A percentile compares a stretch with the other conserved stretches of the same genome.
Conservation (phyloP, 768 basidiomycete genomes). For the Mycena maculata region DNA sequence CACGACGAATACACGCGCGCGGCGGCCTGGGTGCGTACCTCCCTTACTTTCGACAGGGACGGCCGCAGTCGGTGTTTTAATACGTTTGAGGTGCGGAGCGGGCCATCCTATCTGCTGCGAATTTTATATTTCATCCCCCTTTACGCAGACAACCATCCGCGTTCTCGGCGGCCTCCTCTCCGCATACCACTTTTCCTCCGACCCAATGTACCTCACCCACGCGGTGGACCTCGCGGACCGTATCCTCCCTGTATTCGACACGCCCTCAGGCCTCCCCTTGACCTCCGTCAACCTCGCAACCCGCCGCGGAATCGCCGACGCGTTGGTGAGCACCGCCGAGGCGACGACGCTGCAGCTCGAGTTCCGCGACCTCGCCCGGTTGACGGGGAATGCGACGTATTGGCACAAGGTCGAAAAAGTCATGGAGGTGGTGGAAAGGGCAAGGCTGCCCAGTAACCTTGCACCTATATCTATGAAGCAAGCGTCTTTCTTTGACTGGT, state of each 20-base stretch:
- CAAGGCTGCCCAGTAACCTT: conserved; percentile 65
- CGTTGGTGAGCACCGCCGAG: conserved; percentile 69
- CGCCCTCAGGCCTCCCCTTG: conserved; percentile 73
- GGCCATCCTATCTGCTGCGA: no score
- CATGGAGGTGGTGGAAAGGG: conserved; percentile 68
- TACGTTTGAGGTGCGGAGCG: conserved; percentile 74
- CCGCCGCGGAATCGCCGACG: conserved; percentile 61
- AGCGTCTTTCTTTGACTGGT: conserved; percentile 30
- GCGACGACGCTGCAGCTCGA: conserved; percentile 80
- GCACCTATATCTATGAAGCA: conserved; percentile 80
- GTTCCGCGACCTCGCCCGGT: conserved; percentile 73
- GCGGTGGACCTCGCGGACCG: conserved; percentile 77
- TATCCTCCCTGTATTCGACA: conserved; percentile 73
- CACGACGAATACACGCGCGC: conserved; percentile 72
- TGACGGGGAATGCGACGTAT: conserved; percentile 72
- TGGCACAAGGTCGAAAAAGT: conserved; percentile 77
- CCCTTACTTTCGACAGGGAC: conserved; percentile 70
- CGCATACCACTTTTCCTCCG: conserved; percentile 72
- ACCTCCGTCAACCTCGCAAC: conserved; percentile 69
- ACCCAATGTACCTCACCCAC: conserved; percentile 66
- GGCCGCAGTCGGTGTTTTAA: conserved; percentile 59
- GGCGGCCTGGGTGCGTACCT: conserved; percentile 66
- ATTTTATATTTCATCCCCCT: neutral
- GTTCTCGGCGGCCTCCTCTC: conserved; percentile 79
- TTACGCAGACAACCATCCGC: conserved; percentile 76